Conservation (phyloP, 106 monocot species). For the Xerophyta viscosa region DNA sequence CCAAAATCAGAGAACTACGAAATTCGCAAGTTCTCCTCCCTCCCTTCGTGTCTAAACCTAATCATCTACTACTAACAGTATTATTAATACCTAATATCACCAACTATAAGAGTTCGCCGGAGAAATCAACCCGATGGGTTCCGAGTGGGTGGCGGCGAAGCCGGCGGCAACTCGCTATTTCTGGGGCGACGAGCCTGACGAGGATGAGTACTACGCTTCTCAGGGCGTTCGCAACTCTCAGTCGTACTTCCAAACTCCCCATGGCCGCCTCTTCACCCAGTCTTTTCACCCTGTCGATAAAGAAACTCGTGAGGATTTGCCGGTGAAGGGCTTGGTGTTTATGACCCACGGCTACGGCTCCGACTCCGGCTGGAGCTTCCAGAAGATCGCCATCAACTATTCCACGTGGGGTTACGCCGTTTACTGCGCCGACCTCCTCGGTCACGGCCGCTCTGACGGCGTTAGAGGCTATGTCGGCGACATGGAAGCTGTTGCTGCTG, state of each 20-base stretch:
- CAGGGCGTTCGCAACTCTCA: conserved; percentile 55
- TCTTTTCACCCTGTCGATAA: conserved; percentile 70
- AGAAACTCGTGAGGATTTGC: conserved; percentile 10
- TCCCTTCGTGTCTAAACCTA: too few species aligned
- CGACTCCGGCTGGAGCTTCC: conserved; percentile 91
- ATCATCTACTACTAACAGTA: too few species aligned
- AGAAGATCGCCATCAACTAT: conserved; percentile 80
- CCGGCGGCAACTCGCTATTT: conserved; percentile 29
- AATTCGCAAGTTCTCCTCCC: too few species aligned
- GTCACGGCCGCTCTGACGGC: too few species aligned
- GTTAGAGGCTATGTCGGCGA: conserved; percentile 67
- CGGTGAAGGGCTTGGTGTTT: conserved; percentile 65
- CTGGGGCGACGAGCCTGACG: conserved; percentile 80
- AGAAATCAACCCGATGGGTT: too few species aligned
- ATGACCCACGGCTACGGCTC: conserved; percentile 97
- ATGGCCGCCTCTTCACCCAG: too few species aligned
- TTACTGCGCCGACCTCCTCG: conserved; percentile 90
- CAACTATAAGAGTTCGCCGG: too few species aligned
- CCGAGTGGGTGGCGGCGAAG: too few species aligned
- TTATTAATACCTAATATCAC: too few species aligned
- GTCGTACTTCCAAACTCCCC: conserved; percentile 54
- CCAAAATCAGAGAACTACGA: too few species aligned
- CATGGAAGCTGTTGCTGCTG: conserved; percentile 54
- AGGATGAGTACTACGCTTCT: conserved; percentile 67
- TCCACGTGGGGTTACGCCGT: conserved; percentile 89